Evolutionary conservation across 192 early-diverging fungal species (phyloP).

Genomic region (Funneliformis geosporum): DNA sequence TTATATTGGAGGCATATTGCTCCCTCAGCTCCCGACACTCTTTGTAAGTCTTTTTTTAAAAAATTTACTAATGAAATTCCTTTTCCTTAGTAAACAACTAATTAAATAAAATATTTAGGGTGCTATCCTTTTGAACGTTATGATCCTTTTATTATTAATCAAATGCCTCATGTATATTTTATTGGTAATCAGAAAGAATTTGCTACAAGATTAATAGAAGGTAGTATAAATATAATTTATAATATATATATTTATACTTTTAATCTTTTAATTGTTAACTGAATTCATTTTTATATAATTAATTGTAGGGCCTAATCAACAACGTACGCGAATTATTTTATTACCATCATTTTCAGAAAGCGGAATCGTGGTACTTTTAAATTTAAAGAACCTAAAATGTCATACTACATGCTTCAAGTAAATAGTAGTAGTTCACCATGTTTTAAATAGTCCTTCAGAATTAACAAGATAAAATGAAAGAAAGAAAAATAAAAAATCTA

Average conservation of each 20-base stretch:
- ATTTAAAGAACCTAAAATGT: conserved; percentile 70
- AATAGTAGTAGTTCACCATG: too few species aligned
- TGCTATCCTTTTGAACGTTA: conserved; percentile 86
- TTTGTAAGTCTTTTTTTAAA: conserved; percentile 59
- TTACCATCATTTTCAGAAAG: conserved; percentile 77
- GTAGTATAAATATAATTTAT: conserved; percentile 36
- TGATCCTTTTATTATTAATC: conserved; percentile 85
- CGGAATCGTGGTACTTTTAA: conserved; percentile 73
- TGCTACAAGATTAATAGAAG: conserved; percentile 56
- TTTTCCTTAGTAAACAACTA: neutral
- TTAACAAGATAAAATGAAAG: too few species aligned
- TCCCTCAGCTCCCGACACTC: conserved; percentile 91
- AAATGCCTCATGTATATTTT: conserved; percentile 83
- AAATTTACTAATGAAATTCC: neutral
- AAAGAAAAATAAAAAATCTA: too few species aligned
- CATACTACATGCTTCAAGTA: conserved; percentile 38
- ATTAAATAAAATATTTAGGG: conserved; percentile 52
- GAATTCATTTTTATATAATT: conserved; percentile 17
- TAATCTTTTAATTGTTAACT: neutral
- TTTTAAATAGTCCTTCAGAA: too few species aligned
- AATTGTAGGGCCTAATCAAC: conserved; percentile 51
- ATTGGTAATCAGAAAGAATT: conserved; percentile 85
- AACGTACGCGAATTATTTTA: conserved; percentile 67
- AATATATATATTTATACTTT: conserved; percentile 2
- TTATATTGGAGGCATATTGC: conserved; percentile 87